Conservation (phyloP, 495 filamentous ascomycete genomes). For the Penicillium tannophilum region DNA sequence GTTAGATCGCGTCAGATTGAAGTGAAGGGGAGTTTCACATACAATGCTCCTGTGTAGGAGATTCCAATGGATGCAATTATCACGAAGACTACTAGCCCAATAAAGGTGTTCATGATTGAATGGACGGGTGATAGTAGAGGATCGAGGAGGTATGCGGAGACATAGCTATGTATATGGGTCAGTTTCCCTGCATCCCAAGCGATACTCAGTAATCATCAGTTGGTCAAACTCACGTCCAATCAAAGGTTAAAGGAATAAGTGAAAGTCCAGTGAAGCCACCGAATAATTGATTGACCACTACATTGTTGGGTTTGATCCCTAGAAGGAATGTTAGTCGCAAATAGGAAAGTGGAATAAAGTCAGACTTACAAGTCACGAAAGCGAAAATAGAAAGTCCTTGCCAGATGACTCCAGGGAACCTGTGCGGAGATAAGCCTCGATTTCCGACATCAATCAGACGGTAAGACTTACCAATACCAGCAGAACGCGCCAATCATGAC, state of each 20-base stretch:
- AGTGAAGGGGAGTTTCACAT: constrained; percentile 13
- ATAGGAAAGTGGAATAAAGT: neutral
- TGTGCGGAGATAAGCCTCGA: neutral
- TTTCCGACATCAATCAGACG: neutral
- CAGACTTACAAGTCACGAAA: constrained; percentile 55
- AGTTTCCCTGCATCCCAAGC: neutral
- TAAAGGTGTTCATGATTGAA: constrained; percentile 59
- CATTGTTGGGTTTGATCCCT: constrained; percentile 57
- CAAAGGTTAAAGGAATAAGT: constrained; percentile 62
- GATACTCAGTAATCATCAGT: neutral
- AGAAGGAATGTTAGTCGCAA: neutral
- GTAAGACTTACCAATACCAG: constrained; percentile 47
- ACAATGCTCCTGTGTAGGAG: constrained; percentile 60
- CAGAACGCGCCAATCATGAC: constrained; percentile 47
- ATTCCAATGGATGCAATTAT: constrained; percentile 49
- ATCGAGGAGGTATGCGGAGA: constrained; percentile 58
- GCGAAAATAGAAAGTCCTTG: constrained; percentile 62
- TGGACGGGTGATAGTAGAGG: constrained; percentile 61
- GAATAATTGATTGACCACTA: constrained; percentile 63
- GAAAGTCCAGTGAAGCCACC: constrained; percentile 59
- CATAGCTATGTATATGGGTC: constrained; percentile 27
- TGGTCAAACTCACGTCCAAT: constrained; percentile 53
- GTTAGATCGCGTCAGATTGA: constrained; percentile 5
- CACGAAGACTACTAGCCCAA: constrained; percentile 61
- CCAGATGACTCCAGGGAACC: constrained; percentile 59